These are phyloP conservation scores for Suillus subaureus DNA, from an alignment of 768 basidiomycete genomes.

Conservation along the genomic window DNA sequence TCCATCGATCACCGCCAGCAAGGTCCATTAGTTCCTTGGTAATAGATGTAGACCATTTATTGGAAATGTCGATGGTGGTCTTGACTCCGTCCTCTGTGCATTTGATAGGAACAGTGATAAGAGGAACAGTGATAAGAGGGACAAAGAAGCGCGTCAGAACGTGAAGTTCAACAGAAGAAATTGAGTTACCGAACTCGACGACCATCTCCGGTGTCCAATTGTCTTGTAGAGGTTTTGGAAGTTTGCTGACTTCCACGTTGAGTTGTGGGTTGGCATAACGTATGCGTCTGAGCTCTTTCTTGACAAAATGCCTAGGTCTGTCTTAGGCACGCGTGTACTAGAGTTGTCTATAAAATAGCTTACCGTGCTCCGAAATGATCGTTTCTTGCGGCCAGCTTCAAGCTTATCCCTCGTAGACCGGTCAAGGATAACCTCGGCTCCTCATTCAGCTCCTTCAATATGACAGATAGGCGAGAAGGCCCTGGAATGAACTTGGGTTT, in stretches of 20 bases:
- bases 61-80: constrained; percentile 54
- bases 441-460: constrained; percentile 53
- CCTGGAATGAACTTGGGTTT: constrained; percentile 39
- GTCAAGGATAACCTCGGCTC: constrained; percentile 53
- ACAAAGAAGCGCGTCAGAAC: not conserved
- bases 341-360: constrained; percentile 18
- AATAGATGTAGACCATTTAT: constrained; percentile 71
- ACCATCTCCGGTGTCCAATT: constrained; percentile 62
- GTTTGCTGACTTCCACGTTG: constrained; percentile 58
- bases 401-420: constrained; percentile 51
- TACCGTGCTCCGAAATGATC: constrained; percentile 80
- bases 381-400: constrained; percentile 61
- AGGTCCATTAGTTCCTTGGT: constrained; percentile 70
- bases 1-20: constrained; percentile 64
- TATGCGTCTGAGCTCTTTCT: constrained; percentile 78
- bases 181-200: constrained; percentile 62
- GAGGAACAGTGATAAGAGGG: no score
- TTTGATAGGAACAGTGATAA: not conserved
- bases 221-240: constrained; percentile 54
- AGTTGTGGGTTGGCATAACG: constrained; percentile 74
- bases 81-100: constrained; percentile 50
- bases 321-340: constrained; percentile 24
- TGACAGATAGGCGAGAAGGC: constrained; percentile 55
- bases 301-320: constrained; percentile 62
- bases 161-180: not conserved